Evolutionary conservation across 176 grass and related monocot species (phyloP).

Genomic region (Melocanna baccifera): DNA sequence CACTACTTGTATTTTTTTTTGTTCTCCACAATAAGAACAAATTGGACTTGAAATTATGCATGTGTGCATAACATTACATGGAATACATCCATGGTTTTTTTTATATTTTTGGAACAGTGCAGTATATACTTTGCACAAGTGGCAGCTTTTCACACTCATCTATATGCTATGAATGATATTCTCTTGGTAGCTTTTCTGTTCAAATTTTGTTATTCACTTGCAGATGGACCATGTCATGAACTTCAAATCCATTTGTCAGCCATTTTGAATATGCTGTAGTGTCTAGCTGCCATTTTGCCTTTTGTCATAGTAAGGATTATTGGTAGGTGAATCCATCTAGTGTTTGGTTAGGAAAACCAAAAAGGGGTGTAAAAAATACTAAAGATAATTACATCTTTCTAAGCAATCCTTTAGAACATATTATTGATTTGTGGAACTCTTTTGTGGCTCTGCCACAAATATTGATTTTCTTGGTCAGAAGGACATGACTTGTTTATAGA

Average conservation of each 20-base stretch:
- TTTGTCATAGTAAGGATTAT: not conserved
- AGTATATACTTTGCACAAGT: not conserved
- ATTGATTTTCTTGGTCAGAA: not conserved
- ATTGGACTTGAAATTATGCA: not conserved
- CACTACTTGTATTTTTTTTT: not conserved
- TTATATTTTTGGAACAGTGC: not conserved
- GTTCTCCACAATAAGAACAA: not conserved
- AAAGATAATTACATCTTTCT: not conserved
- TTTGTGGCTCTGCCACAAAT: constrained; percentile 3
- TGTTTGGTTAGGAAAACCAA: not conserved
- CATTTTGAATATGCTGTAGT: constrained; percentile 10
- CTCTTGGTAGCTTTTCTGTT: not conserved
- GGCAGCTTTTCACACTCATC: not conserved
- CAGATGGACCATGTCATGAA: not conserved
- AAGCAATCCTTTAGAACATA: not conserved
- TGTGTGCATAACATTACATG: not conserved
- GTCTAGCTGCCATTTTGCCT: not conserved
- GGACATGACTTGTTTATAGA: not conserved
- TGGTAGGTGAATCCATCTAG: not conserved
- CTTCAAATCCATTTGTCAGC: not conserved
- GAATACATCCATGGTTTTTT: not conserved
- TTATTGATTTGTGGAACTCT: not conserved
- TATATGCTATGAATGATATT: not conserved
- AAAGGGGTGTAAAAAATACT: not conserved
- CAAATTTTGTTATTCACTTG: not conserved